Percentiles rank a stretch among this genome's conserved stretches.
These are phyloP conservation scores for Dalbergia oliveri DNA, from an alignment of 306 rosid species.

Conservation along the genomic window DNA sequence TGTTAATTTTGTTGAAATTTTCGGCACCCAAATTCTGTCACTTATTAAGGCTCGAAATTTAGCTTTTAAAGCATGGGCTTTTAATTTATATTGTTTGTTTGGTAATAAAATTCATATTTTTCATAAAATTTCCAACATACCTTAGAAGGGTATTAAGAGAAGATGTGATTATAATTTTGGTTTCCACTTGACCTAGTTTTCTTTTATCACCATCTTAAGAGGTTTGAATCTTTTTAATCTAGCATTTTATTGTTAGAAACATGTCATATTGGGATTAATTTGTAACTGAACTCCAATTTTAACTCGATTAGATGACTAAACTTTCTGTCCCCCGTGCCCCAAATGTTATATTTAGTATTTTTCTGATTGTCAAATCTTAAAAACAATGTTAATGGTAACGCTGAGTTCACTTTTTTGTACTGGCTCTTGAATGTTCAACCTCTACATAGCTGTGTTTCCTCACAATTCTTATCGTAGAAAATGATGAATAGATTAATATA, in stretches of 20 bases:
- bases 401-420: slow-evolving; percentile 24
- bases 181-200: neutral
- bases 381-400: slow-evolving; percentile 3
- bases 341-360: slow-evolving; percentile 39
- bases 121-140: too few relatives aligned
- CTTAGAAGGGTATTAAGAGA: too few relatives aligned
- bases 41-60: too few relatives aligned
- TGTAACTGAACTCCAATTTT: slow-evolving; percentile 27
- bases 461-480: slow-evolving; percentile 60
- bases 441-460: slow-evolving; percentile 47
- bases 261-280: neutral
- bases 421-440: slow-evolving; percentile 42
- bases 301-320: slow-evolving; percentile 9
- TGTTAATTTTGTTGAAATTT: too few relatives aligned
- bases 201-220: neutral
- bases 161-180: neutral
- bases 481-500: slow-evolving; percentile 46
- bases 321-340: neutral
- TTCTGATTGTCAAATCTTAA: slow-evolving; percentile 15
- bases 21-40: too few relatives aligned
- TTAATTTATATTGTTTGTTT: too few relatives aligned
- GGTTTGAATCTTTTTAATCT: neutral
- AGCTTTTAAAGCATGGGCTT: too few relatives aligned
- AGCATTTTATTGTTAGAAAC: slow-evolving; percentile 10
- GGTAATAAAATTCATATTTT: too few relatives aligned